Evolutionary conservation across 352 stramenopile genomes (phyloP).

Genomic region (Peronospora tabacina): DNA sequence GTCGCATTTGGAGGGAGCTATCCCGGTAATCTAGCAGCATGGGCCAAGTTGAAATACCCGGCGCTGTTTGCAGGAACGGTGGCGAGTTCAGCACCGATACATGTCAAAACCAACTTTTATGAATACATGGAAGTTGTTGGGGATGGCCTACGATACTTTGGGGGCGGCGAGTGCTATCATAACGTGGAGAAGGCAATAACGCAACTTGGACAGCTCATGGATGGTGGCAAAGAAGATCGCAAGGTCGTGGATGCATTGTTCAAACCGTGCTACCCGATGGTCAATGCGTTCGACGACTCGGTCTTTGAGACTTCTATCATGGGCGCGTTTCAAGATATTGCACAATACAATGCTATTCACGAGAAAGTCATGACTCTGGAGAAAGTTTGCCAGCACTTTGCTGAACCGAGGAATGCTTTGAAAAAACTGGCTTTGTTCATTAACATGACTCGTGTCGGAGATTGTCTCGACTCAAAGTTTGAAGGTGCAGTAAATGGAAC

Average conservation of each 20-base stretch:
- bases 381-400: constrained; percentile 59
- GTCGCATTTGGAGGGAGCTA: constrained; percentile 94
- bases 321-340: constrained; percentile 68
- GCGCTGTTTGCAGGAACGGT: constrained; percentile 89
- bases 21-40: constrained; percentile 90
- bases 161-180: constrained; percentile 73
- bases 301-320: constrained; percentile 73
- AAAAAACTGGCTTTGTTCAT: constrained; percentile 54
- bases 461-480: constrained; percentile 77
- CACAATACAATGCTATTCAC: constrained; percentile 63
- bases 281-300: constrained; percentile 73
- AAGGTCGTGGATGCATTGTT: constrained; percentile 45
- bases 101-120: constrained; percentile 72
- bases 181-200: constrained; percentile 53
- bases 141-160: constrained; percentile 72
- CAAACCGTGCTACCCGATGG: constrained; percentile 61
- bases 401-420: constrained; percentile 26
- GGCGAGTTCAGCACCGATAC: constrained; percentile 86
- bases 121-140: constrained; percentile 88
- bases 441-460: constrained; percentile 37
- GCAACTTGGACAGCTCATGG: constrained; percentile 46
- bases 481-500: constrained; percentile 55
- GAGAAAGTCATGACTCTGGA: constrained; percentile 43
- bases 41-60: constrained; percentile 90
- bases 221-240: constrained; percentile 38